Conservation (phyloP, 345 rosid genomes). For the Citrus reticulata region DNA sequence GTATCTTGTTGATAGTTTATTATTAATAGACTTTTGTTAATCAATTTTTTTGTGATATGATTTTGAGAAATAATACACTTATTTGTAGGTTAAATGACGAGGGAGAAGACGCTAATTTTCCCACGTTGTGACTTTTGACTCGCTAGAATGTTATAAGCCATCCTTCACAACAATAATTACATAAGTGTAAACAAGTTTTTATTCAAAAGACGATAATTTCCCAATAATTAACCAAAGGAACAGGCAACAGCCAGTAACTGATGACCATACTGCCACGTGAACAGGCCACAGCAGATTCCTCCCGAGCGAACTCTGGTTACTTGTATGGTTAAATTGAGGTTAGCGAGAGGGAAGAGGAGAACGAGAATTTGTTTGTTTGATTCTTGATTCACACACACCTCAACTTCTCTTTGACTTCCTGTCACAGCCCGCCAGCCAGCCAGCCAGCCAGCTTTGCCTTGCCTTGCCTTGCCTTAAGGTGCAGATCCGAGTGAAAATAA, state of each 20-base stretch:
- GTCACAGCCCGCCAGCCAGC: background rate
- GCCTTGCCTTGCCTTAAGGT: background rate
- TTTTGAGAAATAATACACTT: too few species aligned
- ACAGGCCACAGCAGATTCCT: background rate
- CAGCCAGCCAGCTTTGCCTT: background rate
- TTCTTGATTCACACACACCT: background rate
- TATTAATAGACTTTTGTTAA: too few species aligned
- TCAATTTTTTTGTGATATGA: too few species aligned
- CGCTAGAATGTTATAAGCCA: too few species aligned
- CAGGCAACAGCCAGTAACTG: background rate
- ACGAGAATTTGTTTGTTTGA: background rate
- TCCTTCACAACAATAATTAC: too few species aligned
- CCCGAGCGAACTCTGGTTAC: constrained; percentile 3
- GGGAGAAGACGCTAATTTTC: too few species aligned
- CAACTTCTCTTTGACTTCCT: background rate
- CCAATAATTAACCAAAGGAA: too few species aligned
- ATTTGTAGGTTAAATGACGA: too few species aligned
- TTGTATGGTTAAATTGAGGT: constrained; percentile 1
- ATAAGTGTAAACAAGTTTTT: too few species aligned
- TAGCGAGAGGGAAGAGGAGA: background rate
- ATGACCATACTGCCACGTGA: background rate
- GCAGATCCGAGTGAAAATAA: constrained; percentile 9
- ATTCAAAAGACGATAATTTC: too few species aligned
- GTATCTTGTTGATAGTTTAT: too few species aligned
- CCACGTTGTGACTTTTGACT: too few species aligned